These are phyloP conservation scores for Carpinus viminea DNA, from an alignment of 306 rosid species.

Conservation along the genomic window DNA sequence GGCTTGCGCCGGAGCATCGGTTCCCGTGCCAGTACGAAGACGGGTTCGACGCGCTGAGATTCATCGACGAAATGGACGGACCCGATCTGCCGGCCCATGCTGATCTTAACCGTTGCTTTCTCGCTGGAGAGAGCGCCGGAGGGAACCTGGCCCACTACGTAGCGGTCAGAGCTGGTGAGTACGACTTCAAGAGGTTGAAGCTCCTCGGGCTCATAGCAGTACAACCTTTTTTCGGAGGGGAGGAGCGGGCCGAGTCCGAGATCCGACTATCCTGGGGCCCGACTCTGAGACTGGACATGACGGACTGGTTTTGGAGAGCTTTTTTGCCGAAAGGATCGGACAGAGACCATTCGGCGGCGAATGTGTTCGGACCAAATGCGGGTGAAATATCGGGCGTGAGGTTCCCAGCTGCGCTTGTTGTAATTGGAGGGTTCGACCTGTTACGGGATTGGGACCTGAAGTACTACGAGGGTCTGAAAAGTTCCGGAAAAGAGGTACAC, in stretches of 20 bases:
- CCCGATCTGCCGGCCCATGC: neutral
- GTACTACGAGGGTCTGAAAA: constrained; percentile 28
- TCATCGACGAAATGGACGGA: constrained; percentile 4
- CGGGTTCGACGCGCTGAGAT: constrained; percentile 31
- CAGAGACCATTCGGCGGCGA: constrained; percentile 28
- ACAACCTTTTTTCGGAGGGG: constrained; percentile 45
- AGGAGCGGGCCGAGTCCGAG: constrained; percentile 39
- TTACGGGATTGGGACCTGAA: constrained; percentile 28
- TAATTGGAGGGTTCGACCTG: constrained; percentile 30
- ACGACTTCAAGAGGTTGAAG: constrained; percentile 1
- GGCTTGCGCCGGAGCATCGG: constrained; percentile 35
- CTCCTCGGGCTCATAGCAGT: constrained; percentile 27
- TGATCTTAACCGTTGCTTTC: constrained; percentile 25
- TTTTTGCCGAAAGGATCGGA: constrained; percentile 32
- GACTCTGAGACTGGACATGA: neutral
- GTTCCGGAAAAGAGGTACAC: constrained; percentile 27
- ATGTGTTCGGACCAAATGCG: constrained; percentile 27
- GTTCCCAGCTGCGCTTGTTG: constrained; percentile 30
- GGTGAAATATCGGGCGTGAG: constrained; percentile 14
- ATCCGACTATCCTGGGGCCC: neutral
- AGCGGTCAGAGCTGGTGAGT: constrained; percentile 14
- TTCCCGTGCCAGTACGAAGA: constrained; percentile 38
- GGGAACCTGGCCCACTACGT: constrained; percentile 44
- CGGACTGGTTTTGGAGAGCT: constrained; percentile 39
- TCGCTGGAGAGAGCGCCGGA: constrained; percentile 45